Evolutionary conservation across 768 basidiomycete species (phyloP).

Genomic region (Tricholoma sp.): DNA sequence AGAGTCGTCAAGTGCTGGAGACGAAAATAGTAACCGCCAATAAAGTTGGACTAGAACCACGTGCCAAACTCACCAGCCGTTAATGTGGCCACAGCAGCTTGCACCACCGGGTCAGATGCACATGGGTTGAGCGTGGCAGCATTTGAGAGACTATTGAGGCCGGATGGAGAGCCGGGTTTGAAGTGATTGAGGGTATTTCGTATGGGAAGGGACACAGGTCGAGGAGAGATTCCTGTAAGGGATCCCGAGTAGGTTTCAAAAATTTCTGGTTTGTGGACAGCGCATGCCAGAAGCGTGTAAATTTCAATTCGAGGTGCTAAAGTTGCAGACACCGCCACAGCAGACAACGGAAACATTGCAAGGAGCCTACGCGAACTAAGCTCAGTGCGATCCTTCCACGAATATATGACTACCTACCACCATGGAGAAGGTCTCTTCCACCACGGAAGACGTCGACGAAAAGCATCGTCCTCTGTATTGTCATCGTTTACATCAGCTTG

Average conservation of each 20-base stretch:
- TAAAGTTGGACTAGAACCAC: neutral
- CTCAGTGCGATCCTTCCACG: neutral
- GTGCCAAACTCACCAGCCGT: conserved; percentile 44
- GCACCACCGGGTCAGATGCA: conserved; percentile 64
- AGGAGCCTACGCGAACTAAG: conserved; percentile 47
- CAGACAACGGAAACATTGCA: conserved; percentile 43
- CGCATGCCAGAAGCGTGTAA: conserved; percentile 70
- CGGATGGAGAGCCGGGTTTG: neutral
- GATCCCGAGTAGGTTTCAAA: conserved; percentile 16
- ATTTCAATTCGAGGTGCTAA: conserved; percentile 71
- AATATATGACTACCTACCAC: conserved; percentile 45
- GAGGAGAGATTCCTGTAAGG: neutral
- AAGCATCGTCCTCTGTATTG: conserved; percentile 16
- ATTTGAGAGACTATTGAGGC: neutral
- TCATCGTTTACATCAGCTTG: conserved; percentile 24
- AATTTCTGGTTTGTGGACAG: conserved; percentile 58
- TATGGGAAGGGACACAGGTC: neutral
- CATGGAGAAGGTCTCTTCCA: conserved; percentile 69
- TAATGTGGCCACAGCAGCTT: conserved; percentile 66
- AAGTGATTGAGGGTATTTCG: neutral
- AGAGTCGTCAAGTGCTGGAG: neutral
- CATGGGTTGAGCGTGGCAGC: conserved; percentile 31
- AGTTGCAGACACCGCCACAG: conserved; percentile 51
- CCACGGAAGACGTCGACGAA: conserved; percentile 45
- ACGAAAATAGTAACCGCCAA: neutral